Percentiles rank a stretch among this genome's conserved stretches.
Evolutionary conservation across 495 filamentous ascomycete species (phyloP).

Genomic region (Bryoglossum gracile): DNA sequence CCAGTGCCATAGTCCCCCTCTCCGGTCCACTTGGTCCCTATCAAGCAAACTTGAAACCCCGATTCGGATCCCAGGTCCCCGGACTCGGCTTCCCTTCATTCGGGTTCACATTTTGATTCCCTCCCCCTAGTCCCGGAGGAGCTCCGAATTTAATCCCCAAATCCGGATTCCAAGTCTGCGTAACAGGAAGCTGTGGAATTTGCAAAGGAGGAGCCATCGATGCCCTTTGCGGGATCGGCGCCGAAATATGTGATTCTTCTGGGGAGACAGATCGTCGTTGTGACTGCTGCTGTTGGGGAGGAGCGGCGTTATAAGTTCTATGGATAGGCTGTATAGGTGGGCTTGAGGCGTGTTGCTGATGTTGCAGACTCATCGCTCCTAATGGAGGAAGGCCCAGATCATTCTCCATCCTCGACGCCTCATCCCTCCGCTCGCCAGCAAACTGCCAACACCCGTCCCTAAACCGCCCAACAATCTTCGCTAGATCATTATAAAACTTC

Average conservation of each 20-base stretch:
- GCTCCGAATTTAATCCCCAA: conserved; percentile 69
- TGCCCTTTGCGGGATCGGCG: conserved; percentile 46
- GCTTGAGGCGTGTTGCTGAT: neutral
- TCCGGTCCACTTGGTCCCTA: no score
- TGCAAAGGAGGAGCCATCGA: conserved; percentile 37
- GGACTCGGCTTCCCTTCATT: neutral
- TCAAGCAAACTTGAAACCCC: conserved; percentile 56
- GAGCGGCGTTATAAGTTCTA: neutral
- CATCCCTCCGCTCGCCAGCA: conserved; percentile 69
- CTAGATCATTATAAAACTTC: conserved; percentile 96
- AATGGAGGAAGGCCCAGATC: conserved; percentile 23
- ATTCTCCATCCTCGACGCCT: conserved; percentile 72
- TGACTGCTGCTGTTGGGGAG: neutral
- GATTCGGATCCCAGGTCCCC: conserved; percentile 51
- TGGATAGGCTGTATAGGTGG: no score
- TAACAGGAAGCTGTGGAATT: conserved; percentile 33
- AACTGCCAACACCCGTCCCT: conserved; percentile 73
- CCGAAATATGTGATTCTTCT: conserved; percentile 32
- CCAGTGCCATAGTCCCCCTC: no score
- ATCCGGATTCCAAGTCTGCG: conserved; percentile 66
- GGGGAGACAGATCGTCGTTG: conserved; percentile 5
- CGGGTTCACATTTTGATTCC: neutral
- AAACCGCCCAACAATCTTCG: conserved; percentile 71
- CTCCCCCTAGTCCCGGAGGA: conserved; percentile 2
- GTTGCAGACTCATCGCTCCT: neutral